Percentiles rank a stretch among this genome's conserved stretches.
phyloP scores from a whole-genome alignment of 495 filamentous ascomycete species.

The Aspergillus sclerotiicarbonarius region DNA sequence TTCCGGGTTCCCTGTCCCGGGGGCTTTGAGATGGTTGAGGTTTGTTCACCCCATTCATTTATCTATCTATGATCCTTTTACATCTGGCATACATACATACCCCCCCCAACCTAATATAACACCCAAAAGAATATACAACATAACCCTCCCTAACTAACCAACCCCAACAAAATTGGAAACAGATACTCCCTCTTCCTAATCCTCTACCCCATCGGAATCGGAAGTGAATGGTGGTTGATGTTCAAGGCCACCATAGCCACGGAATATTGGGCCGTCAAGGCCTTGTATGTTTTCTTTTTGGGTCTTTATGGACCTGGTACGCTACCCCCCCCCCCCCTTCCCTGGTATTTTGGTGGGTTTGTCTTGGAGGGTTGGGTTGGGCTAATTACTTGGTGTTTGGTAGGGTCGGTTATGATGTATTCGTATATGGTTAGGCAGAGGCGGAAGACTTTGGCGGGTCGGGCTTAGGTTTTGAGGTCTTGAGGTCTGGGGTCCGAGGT shows the following conservation, averaged over 20 bases:
- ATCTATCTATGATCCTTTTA: neutral
- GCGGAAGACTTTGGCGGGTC: conserved; percentile 45
- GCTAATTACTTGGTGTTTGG: conserved; percentile 18
- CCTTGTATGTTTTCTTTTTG: conserved; percentile 46
- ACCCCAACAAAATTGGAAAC: no score
- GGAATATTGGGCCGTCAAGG: conserved; percentile 17
- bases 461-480: neutral
- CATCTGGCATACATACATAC: neutral
- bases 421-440: conserved; percentile 80
- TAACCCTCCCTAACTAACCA: no score
- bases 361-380: neutral
- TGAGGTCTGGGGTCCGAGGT: neutral
- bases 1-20: conserved; percentile 29
- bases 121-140: no score
- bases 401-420: conserved; percentile 74
- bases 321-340: conserved; percentile 23
- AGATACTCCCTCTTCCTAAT: conserved; percentile 54
- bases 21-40: conserved; percentile 41
- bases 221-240: conserved; percentile 50
- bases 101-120: neutral
- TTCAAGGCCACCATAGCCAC: conserved; percentile 34
- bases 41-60: conserved; percentile 12
- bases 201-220: conserved; percentile 55
- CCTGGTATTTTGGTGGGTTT: conserved; percentile 3
- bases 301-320: conserved; percentile 69